A percentile compares a stretch with the other conserved stretches of the same genome.
phyloP scores from a whole-genome alignment of 176 grass and related monocot species.

The Poa pratensis region DNA sequence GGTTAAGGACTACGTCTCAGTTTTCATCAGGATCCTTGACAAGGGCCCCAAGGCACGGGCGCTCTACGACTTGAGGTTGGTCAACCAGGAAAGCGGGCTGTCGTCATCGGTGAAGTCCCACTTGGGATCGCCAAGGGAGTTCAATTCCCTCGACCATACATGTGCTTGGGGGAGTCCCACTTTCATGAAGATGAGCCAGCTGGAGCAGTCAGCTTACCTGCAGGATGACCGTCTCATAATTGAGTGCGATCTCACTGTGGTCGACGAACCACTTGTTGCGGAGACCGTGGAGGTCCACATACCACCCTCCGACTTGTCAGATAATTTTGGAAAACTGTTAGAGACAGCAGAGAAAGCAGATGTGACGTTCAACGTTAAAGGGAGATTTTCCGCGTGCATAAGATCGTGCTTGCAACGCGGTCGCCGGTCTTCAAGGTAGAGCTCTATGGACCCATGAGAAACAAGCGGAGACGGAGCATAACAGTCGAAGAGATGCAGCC shows the following conservation, averaged over 20 bases:
- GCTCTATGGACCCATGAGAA: not conserved
- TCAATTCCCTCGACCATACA: not conserved
- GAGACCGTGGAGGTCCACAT: not conserved
- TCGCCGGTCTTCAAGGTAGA: not conserved
- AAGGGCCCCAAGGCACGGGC: not conserved
- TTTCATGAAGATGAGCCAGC: not conserved
- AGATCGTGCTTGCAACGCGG: not conserved
- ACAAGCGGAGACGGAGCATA: not conserved
- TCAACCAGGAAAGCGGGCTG: not conserved
- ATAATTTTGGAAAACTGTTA: not conserved
- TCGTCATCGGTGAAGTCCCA: too few relatives aligned
- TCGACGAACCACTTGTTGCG: slow-evolving; percentile 8
- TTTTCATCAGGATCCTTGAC: not conserved
- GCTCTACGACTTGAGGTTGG: not conserved
- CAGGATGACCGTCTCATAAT: not conserved
- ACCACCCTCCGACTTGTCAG: not conserved
- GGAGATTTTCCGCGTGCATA: not conserved
- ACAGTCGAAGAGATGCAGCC: not conserved
- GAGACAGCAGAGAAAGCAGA: not conserved
- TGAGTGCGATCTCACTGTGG: not conserved
- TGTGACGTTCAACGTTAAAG: not conserved
- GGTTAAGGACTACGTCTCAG: not conserved
- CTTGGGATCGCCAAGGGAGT: not conserved
- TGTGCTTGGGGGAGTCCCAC: accelerated
- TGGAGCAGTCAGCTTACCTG: not conserved